phyloP scores from a whole-genome alignment of 176 grass and related monocot genomes.

The Saccharum officinarum region DNA sequence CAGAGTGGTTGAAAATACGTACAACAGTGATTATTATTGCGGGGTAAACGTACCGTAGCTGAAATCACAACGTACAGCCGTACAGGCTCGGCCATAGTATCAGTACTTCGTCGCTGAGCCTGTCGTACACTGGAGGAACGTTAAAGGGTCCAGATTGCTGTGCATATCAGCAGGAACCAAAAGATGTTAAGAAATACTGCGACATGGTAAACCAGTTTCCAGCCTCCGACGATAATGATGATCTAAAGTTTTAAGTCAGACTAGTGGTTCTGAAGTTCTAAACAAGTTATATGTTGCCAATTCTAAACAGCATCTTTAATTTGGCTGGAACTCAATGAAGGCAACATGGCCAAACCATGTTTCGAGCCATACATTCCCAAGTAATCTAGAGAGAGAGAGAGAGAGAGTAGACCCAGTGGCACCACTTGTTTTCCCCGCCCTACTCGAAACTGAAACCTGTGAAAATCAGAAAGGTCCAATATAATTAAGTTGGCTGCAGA shows the following conservation, averaged over 20 bases:
- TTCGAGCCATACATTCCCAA: neutral
- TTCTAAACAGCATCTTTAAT: neutral
- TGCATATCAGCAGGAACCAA: neutral
- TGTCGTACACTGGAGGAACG: neutral
- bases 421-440: neutral
- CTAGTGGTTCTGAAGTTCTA: neutral
- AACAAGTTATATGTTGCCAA: neutral
- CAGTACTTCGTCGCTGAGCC: neutral
- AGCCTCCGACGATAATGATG: neutral
- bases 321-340: neutral
- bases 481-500: neutral
- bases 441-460: conserved; percentile 7
- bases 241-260: neutral
- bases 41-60: neutral
- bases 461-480: neutral
- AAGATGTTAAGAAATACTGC: neutral
- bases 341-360: neutral
- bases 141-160: neutral
- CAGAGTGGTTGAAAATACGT: neutral
- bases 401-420: neutral
- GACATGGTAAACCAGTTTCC: neutral
- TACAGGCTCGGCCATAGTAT: neutral
- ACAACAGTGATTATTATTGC: no score
- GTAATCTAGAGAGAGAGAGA: no score
- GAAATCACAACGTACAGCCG: no score